Evolutionary conservation across 2,329 filamentous ascomycete species (phyloP).

Genomic region (Cercospora sojina): DNA sequence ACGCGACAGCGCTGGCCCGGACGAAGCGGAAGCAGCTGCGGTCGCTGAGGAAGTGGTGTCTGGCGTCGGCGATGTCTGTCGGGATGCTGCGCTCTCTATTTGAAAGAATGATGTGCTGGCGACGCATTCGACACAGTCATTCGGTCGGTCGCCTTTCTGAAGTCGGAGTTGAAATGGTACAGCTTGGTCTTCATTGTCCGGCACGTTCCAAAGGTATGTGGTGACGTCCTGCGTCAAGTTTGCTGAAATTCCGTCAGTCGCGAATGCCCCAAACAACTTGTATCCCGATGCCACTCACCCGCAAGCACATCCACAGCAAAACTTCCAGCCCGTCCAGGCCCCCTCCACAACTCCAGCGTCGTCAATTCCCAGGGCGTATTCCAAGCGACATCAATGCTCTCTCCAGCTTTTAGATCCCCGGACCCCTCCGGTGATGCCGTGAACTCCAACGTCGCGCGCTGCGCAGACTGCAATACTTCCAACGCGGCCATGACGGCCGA

Average conservation of each 20-base stretch:
- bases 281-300: conserved; percentile 12
- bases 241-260: conserved; percentile 4
- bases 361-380: conserved; percentile 21
- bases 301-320: conserved; percentile 18
- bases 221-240: conserved; percentile 11
- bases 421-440: conserved; percentile 2
- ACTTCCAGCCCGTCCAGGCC: conserved; percentile 18
- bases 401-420: neutral
- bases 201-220: conserved; percentile 13
- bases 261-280: neutral
- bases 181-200: neutral
- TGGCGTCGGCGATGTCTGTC: neutral
- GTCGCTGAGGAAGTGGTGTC: neutral
- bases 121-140: conserved; percentile 13
- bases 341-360: conserved; percentile 19
- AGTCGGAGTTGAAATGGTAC: conserved; percentile 12
- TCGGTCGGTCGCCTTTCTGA: conserved; percentile 16
- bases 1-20: neutral
- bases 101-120: conserved; percentile 11
- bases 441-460: conserved; percentile 11
- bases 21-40: neutral
- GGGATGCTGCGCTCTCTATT: neutral
- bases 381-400: conserved; percentile 21
- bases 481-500: conserved; percentile 12
- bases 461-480: conserved; percentile 16